Conservation (phyloP, 164 flowering plant genomes). For the Chimonanthus praecox region DNA sequence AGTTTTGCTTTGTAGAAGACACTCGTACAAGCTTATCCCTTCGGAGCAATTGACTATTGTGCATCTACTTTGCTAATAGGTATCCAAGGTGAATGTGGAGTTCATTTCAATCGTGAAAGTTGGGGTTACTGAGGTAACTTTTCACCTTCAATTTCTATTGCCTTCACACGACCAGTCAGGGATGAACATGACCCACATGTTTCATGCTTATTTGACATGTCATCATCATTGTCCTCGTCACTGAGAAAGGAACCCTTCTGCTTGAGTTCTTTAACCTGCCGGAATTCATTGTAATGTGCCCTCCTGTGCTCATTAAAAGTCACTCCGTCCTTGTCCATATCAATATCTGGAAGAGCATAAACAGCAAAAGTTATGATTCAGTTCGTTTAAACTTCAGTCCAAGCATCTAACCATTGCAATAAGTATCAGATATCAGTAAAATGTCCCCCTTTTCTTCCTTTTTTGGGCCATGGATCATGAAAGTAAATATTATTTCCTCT, state of each 20-base stretch:
- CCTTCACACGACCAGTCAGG: constrained; percentile 36
- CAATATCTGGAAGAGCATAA: constrained; percentile 25
- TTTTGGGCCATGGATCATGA: too few relatives aligned
- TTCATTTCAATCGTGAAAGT: background rate
- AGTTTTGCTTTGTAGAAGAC: too few relatives aligned
- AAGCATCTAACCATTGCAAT: background rate
- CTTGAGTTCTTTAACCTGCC: constrained; percentile 68
- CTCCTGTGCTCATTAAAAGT: constrained; percentile 75
- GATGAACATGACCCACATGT: constrained; percentile 31
- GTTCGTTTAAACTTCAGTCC: background rate
- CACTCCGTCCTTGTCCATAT: constrained; percentile 31
- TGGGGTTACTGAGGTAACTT: background rate
- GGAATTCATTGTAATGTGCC: constrained; percentile 87
- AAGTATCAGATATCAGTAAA: background rate
- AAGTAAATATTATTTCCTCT: too few relatives aligned
- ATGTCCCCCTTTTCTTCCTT: too few relatives aligned
- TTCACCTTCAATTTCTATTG: constrained; percentile 33
- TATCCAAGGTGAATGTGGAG: too few relatives aligned
- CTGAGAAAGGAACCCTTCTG: constrained; percentile 39
- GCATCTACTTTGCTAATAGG: too few relatives aligned
- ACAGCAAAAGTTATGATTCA: background rate
- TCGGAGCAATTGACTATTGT: too few relatives aligned
- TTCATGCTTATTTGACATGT: constrained; percentile 9
- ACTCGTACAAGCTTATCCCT: too few relatives aligned
- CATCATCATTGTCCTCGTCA: constrained; percentile 52